A percentile compares a stretch with the other conserved stretches of the same genome.
Evolutionary conservation across 192 early-diverging fungal species (phyloP).

Genomic region (Podila epigama): DNA sequence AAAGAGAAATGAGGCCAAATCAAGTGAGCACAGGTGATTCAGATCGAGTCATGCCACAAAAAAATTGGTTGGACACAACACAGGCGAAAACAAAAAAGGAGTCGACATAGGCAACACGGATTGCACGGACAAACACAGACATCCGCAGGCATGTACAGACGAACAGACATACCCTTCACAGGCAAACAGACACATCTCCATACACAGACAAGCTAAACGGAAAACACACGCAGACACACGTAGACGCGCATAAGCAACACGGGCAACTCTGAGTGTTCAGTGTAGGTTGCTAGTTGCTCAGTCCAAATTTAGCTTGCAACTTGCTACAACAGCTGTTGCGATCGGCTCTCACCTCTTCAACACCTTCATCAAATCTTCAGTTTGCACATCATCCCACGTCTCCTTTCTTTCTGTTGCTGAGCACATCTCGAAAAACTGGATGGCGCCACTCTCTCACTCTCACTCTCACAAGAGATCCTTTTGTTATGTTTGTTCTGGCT

Average conservation of each 20-base stretch:
- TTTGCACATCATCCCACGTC: conserved; percentile 2
- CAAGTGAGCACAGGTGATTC: neutral
- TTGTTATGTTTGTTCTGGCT: too few species aligned
- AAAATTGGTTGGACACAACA: neutral
- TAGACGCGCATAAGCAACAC: too few species aligned
- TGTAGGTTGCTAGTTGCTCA: too few species aligned
- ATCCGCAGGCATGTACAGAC: too few species aligned
- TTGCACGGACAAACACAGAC: too few species aligned
- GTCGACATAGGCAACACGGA: too few species aligned
- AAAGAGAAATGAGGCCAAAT: neutral
- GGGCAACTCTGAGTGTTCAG: too few species aligned
- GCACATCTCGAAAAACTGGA: neutral
- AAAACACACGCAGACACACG: too few species aligned
- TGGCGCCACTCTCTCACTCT: neutral
- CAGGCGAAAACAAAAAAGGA: neutral
- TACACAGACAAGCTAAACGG: too few species aligned
- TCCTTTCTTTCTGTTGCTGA: neutral
- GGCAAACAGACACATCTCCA: neutral
- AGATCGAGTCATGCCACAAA: conserved; percentile 1
- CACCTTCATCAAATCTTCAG: neutral
- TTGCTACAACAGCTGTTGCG: neutral
- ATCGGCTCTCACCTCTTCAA: neutral
- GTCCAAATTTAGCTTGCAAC: conserved; percentile 1
- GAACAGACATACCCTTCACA: neutral
- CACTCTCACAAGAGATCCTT: neutral